Percentiles rank a stretch among this genome's conserved stretches.
These are phyloP conservation scores for Aspergillus thermomutatus DNA, from an alignment of 2,329 filamentous ascomycete genomes.

Conservation along the genomic window DNA sequence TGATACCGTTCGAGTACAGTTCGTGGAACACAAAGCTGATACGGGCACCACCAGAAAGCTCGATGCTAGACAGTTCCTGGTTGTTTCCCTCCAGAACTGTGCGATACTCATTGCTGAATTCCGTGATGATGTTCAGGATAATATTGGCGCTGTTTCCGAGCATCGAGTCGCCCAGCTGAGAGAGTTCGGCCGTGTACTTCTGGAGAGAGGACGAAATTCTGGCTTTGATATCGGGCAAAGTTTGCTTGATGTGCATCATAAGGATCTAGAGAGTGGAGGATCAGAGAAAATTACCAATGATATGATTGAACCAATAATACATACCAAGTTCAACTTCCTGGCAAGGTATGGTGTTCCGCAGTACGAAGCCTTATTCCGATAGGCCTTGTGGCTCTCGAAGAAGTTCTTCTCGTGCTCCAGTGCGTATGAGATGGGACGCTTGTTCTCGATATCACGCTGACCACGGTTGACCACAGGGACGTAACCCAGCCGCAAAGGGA, in stretches of 20 bases:
- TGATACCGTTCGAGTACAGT: constrained; percentile 94
- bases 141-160: constrained; percentile 96
- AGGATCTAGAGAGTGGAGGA: constrained; percentile 59
- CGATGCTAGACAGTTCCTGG: constrained; percentile 87
- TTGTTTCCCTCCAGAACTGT: constrained; percentile 96
- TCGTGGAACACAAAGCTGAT: constrained; percentile 99
- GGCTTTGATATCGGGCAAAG: constrained; percentile 95
- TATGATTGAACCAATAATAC: constrained; percentile 10
- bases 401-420: constrained; percentile 94
- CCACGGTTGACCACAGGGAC: constrained; percentile 97
- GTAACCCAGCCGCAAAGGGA: constrained; percentile 89
- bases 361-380: constrained; percentile 97
- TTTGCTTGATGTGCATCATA: constrained; percentile 99
- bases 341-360: constrained; percentile 97
- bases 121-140: constrained; percentile 96
- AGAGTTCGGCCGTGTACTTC: constrained; percentile 83
- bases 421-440: constrained; percentile 86
- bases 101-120: constrained; percentile 97
- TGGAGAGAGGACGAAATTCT: constrained; percentile 90
- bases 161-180: constrained; percentile 84
- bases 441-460: constrained; percentile 97
- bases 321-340: constrained; percentile 83
- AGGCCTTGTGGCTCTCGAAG: constrained; percentile 98
- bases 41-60: constrained; percentile 92
- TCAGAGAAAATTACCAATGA: constrained; percentile 21